phyloP scores from a whole-genome alignment of 768 basidiomycete species.

The Cytidiella melzeri region DNA sequence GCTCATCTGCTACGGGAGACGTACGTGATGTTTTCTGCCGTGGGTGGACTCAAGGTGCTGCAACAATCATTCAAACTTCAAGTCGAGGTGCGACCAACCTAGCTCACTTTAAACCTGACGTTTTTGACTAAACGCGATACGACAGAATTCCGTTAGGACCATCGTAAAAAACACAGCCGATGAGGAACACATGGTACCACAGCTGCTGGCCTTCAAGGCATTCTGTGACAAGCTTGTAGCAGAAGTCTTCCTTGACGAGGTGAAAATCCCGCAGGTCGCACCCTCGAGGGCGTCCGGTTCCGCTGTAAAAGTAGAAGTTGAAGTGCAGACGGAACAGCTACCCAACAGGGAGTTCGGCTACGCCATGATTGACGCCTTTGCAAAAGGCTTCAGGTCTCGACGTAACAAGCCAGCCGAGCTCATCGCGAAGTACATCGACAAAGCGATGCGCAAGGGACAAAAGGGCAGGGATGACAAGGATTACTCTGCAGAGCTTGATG shows the following conservation, averaged over 20 bases:
- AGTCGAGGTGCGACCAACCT: constrained; percentile 42
- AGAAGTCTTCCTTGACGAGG: constrained; percentile 46
- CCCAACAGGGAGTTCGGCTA: constrained; percentile 56
- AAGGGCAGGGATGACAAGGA: constrained; percentile 54
- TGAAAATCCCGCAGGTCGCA: constrained; percentile 25
- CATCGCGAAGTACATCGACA: constrained; percentile 88
- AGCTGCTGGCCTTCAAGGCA: constrained; percentile 62
- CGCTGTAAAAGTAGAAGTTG: constrained; percentile 3
- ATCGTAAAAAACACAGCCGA: constrained; percentile 57
- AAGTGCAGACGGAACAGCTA: constrained; percentile 18
- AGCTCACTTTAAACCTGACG: background rate
- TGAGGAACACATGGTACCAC: constrained; percentile 76
- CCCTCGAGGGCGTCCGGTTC: constrained; percentile 16
- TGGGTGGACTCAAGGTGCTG: constrained; percentile 47
- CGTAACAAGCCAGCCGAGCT: constrained; percentile 86
- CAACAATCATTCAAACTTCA: constrained; percentile 55
- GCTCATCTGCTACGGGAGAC: constrained; percentile 39
- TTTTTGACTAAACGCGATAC: background rate
- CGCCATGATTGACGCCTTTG: constrained; percentile 67
- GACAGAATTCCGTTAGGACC: constrained; percentile 47
- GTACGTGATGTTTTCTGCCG: constrained; percentile 57
- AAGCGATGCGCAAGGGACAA: constrained; percentile 83
- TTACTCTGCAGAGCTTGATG: constrained; percentile 60
- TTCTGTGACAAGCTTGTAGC: constrained; percentile 46
- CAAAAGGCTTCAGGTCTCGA: constrained; percentile 64